These are phyloP conservation scores for Tuber brumale DNA, from an alignment of 495 filamentous ascomycete species.

Conservation along the genomic window DNA sequence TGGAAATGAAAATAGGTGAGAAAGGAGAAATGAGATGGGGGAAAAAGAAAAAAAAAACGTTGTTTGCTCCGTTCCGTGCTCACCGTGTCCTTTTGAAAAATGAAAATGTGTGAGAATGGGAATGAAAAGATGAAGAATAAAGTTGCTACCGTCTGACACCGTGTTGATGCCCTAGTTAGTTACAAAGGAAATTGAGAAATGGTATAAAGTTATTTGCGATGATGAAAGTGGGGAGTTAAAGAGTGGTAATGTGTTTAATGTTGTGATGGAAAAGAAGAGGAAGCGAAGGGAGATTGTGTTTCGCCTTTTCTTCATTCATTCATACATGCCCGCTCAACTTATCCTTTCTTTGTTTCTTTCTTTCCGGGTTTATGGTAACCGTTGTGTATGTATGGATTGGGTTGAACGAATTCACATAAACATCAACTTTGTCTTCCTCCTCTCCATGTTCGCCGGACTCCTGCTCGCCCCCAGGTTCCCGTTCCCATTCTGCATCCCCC, in stretches of 20 bases:
- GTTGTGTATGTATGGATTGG: background rate
- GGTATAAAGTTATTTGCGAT: background rate
- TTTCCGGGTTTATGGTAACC: background rate
- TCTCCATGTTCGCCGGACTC: slow-evolving; percentile 52
- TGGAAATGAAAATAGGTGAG: background rate
- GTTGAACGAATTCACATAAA: slow-evolving; percentile 55
- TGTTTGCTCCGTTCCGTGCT: background rate
- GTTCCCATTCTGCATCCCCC: slow-evolving; percentile 41
- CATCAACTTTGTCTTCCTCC: slow-evolving; percentile 76
- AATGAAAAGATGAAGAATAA: slow-evolving; percentile 14
- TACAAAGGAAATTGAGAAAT: slow-evolving; percentile 1
- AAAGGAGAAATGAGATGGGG: slow-evolving; percentile 3
- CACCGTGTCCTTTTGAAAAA: background rate
- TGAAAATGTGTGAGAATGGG: background rate
- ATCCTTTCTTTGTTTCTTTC: slow-evolving; percentile 7
- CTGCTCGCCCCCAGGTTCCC: slow-evolving; percentile 40
- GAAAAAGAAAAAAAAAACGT: slow-evolving; percentile 9
- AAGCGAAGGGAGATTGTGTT: background rate
- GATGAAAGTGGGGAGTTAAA: background rate
- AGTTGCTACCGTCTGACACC: background rate
- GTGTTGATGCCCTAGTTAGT: background rate
- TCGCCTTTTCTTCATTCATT: slow-evolving; percentile 10
- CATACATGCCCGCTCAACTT: background rate
- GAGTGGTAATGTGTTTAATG: background rate
- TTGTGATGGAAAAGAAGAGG: background rate